These are phyloP conservation scores for Lentithecium fluviatile DNA, from an alignment of 495 filamentous ascomycete genomes.

Conservation along the genomic window DNA sequence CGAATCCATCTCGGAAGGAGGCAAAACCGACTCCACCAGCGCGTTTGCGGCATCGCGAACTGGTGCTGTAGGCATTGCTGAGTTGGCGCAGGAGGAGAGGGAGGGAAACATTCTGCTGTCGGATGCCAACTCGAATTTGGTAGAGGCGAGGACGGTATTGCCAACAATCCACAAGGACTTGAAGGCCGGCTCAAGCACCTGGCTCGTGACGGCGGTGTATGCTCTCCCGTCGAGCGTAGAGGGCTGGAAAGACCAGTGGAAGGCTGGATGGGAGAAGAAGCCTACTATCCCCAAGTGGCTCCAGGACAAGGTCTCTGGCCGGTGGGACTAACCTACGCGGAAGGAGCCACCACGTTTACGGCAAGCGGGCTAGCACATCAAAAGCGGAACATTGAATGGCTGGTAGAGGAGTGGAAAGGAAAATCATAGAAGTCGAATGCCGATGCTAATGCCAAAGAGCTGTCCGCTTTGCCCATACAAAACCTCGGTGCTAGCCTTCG, in stretches of 20 bases:
- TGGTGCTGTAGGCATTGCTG: conserved; percentile 69
- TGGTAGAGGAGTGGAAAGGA: neutral
- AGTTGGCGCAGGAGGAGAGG: conserved; percentile 50
- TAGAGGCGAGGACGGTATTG: conserved; percentile 66
- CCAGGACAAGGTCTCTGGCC: conserved; percentile 24
- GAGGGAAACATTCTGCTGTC: conserved; percentile 63
- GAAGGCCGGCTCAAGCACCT: conserved; percentile 42
- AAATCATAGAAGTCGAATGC: neutral
- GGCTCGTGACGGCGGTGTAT: conserved; percentile 55
- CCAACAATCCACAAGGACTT: conserved; percentile 57
- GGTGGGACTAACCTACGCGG: conserved; percentile 20
- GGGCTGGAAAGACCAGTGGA: conserved; percentile 33
- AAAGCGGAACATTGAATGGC: too few relatives aligned
- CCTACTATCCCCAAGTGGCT: conserved; percentile 30
- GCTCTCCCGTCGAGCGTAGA: conserved; percentile 31
- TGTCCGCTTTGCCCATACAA: conserved; percentile 7
- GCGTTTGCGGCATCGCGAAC: conserved; percentile 63
- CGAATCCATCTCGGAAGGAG: conserved; percentile 58
- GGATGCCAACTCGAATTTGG: conserved; percentile 75
- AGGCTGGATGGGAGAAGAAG: conserved; percentile 35
- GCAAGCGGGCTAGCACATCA: neutral
- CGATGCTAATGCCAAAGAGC: neutral
- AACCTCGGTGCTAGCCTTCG: too few relatives aligned
- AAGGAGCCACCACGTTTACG: neutral
- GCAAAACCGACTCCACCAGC: conserved; percentile 49